These are phyloP conservation scores for Cladosporium colombiae DNA, from an alignment of 2,329 filamentous ascomycete species.

Conservation along the genomic window DNA sequence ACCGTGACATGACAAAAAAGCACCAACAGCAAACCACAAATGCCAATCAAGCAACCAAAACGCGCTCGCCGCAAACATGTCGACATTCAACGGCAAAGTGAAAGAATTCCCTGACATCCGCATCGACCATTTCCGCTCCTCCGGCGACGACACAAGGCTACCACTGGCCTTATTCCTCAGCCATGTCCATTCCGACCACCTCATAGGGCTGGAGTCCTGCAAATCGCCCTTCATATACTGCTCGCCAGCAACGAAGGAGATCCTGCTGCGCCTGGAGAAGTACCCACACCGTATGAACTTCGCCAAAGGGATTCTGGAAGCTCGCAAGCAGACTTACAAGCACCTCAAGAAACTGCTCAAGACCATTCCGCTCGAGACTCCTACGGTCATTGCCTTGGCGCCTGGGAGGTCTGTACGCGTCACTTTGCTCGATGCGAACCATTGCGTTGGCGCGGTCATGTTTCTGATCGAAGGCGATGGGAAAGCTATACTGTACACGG, in stretches of 20 bases:
- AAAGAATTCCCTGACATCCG: conserved; percentile 77
- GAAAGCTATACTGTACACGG: conserved; percentile 81
- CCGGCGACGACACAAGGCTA: conserved; percentile 44
- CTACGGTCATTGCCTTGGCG: conserved; percentile 71
- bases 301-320: conserved; percentile 73
- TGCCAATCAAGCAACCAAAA: conserved; percentile 10
- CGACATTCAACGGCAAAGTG: conserved; percentile 72
- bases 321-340: conserved; percentile 71
- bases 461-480: conserved; percentile 78
- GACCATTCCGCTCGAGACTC: conserved; percentile 78
- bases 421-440: conserved; percentile 87
- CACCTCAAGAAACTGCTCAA: conserved; percentile 74
- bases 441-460: conserved; percentile 89
- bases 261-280: conserved; percentile 77
- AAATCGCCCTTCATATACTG: conserved; percentile 86
- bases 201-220: conserved; percentile 75
- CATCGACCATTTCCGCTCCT: conserved; percentile 78
- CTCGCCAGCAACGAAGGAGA: conserved; percentile 75
- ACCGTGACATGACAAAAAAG: not conserved
- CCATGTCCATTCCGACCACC: conserved; percentile 90
- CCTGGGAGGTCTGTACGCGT: conserved; percentile 71
- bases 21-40: not conserved
- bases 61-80: conserved; percentile 55
- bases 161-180: conserved; percentile 85
- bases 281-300: conserved; percentile 81